Conservation (phyloP, 495 filamentous ascomycete genomes). For the Parachaetomium inaequale region DNA sequence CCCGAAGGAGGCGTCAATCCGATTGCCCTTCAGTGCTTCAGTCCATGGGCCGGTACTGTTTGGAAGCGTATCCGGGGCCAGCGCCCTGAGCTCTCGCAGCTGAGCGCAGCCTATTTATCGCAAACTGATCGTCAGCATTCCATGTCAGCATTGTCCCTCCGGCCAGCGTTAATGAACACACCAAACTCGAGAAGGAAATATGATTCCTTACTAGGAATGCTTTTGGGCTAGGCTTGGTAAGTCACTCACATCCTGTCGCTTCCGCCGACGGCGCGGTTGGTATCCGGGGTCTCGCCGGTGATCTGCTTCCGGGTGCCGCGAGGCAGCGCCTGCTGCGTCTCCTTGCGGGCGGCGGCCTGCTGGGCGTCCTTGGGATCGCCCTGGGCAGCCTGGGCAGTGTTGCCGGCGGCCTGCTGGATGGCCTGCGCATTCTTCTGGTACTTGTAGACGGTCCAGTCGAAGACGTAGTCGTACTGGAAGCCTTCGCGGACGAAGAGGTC, state of each 20-base stretch:
- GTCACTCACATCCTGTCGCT: constrained; percentile 99
- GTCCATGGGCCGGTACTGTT: constrained; percentile 66
- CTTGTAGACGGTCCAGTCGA: constrained; percentile 99
- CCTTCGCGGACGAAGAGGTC: constrained; percentile 98
- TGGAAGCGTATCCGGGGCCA: constrained; percentile 58
- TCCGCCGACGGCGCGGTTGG: constrained; percentile 82
- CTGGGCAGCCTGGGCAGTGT: constrained; percentile 50
- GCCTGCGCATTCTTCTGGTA: constrained; percentile 96
- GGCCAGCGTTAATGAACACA: constrained; percentile 75
- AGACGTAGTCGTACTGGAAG: constrained; percentile 99
- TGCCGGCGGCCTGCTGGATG: constrained; percentile 47
- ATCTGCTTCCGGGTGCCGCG: constrained; percentile 82
- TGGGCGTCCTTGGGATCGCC: constrained; percentile 51
- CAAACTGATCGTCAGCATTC: constrained; percentile 81
- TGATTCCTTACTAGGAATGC: constrained; percentile 93
- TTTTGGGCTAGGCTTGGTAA: constrained; percentile 52
- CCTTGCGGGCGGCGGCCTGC: constrained; percentile 61
- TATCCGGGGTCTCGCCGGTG: constrained; percentile 72
- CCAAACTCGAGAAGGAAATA: constrained; percentile 81
- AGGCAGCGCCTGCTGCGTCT: constrained; percentile 54
- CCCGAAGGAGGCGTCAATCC: constrained; percentile 26
- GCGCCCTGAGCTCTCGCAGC: constrained; percentile 80
- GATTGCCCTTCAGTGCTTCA: constrained; percentile 41
- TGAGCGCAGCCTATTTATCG: constrained; percentile 92
- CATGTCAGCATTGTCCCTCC: constrained; percentile 66